Percentiles rank a stretch among this genome's conserved stretches.
These are phyloP conservation scores for Cutaneotrichosporon sp. DNA, from an alignment of 1,284 basidiomycete species.

Conservation along the genomic window DNA sequence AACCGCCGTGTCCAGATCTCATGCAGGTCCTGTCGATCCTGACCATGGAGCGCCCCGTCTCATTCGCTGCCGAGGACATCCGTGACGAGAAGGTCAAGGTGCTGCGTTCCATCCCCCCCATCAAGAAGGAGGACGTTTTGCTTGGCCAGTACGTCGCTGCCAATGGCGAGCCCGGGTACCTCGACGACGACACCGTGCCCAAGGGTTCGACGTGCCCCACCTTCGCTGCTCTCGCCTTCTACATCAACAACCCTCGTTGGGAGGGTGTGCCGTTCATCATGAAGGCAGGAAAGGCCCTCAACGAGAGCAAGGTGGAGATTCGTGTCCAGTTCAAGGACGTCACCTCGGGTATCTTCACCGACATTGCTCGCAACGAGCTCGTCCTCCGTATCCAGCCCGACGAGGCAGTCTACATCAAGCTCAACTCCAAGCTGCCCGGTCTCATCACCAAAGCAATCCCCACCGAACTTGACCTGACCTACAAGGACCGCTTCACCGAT, in stretches of 20 bases:
- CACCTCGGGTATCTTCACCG: conserved; percentile 88
- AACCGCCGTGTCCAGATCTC: conserved; percentile 66
- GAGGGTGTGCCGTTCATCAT: conserved; percentile 96
- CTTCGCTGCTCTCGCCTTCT: conserved; percentile 78
- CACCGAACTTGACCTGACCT: conserved; percentile 93
- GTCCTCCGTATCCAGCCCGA: conserved; percentile 92
- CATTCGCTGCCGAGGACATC: conserved; percentile 91
- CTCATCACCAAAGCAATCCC: conserved; percentile 82
- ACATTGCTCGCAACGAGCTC: conserved; percentile 89
- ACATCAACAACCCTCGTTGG: conserved; percentile 92
- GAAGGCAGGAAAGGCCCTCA: conserved; percentile 92
- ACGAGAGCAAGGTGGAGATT: conserved; percentile 95
- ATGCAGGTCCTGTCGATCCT: conserved; percentile 86
- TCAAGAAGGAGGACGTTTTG: conserved; percentile 69
- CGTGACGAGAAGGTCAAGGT: conserved; percentile 99
- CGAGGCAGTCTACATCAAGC: conserved; percentile 90
- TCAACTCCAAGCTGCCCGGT: conserved; percentile 90
- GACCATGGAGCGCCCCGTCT: conserved; percentile 96
- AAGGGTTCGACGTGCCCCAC: conserved; percentile 87
- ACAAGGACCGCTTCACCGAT: conserved; percentile 87
- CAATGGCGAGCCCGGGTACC: conserved; percentile 91
- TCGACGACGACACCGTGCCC: conserved; percentile 90
- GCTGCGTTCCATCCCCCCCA: conserved; percentile 77
- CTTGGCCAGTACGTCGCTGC: conserved; percentile 86
- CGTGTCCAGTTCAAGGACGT: conserved; percentile 96